Percentiles rank a stretch among this genome's conserved stretches.
Conservation (phyloP, 805 yeast species). For the Metschnikowia cerradonensis region DNA sequence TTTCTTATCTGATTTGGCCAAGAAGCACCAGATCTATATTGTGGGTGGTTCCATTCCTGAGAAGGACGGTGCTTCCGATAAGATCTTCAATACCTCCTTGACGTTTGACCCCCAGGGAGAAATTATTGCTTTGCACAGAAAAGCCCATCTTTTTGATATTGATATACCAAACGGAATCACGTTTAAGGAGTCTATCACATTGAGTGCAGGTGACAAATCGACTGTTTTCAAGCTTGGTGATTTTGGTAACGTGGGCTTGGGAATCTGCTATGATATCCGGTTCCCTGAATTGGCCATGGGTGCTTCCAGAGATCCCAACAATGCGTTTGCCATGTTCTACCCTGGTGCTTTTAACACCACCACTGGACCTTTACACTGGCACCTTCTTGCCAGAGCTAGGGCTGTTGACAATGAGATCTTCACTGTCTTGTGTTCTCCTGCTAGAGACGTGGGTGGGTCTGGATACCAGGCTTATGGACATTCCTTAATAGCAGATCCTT, state of each 20-base stretch:
- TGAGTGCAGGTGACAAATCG: constrained; percentile 77
- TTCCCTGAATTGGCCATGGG: constrained; percentile 74
- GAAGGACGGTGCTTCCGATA: constrained; percentile 35
- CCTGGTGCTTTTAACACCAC: constrained; percentile 85
- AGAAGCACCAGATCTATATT: constrained; percentile 54
- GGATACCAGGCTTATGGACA: constrained; percentile 68
- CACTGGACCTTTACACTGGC: constrained; percentile 85
- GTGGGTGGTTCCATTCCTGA: constrained; percentile 96
- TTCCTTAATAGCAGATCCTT: constrained; percentile 59
- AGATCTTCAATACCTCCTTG: constrained; percentile 65
- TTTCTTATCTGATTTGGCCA: constrained; percentile 65
- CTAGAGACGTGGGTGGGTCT: constrained; percentile 58
- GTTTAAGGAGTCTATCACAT: constrained; percentile 73
- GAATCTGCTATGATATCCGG: constrained; percentile 79
- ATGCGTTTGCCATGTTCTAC: constrained; percentile 71
- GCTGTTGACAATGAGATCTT: constrained; percentile 60
- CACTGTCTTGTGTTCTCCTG: constrained; percentile 82
- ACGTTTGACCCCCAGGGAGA: constrained; percentile 71
- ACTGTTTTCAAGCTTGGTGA: constrained; percentile 69
- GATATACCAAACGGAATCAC: constrained; percentile 89
- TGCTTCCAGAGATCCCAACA: constrained; percentile 57
- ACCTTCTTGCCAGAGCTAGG: constrained; percentile 64
- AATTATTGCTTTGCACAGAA: constrained; percentile 82
- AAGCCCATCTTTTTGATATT: constrained; percentile 87
- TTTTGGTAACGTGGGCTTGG: constrained; percentile 57